These are phyloP conservation scores for Golubevia sp. DNA, from an alignment of 1,284 basidiomycete genomes.

Conservation along the genomic window DNA sequence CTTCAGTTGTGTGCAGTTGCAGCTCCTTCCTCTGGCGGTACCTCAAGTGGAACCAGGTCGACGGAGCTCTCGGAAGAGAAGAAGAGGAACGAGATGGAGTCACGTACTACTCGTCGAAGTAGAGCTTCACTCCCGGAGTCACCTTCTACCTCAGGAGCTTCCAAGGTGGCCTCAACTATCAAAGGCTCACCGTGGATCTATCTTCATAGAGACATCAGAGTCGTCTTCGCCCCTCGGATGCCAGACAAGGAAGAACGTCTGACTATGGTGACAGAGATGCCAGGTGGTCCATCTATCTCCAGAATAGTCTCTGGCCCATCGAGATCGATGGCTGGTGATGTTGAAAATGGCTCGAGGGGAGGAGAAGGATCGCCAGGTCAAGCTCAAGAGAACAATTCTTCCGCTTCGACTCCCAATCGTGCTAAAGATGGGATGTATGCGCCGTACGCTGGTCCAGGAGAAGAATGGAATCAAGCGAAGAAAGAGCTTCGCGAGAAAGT, in stretches of 20 bases:
- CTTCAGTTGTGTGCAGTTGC: constrained; percentile 25
- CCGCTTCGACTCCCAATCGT: too few relatives aligned
- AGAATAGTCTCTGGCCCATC: not conserved
- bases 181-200: constrained; percentile 21
- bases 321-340: not conserved
- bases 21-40: not conserved
- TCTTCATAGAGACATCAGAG: constrained; percentile 39
- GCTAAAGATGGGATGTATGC: constrained; percentile 21
- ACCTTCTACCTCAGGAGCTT: too few relatives aligned
- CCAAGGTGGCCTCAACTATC: too few relatives aligned
- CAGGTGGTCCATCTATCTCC: constrained; percentile 8
- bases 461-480: constrained; percentile 27
- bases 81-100: not conserved
- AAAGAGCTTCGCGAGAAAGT: constrained; percentile 8
- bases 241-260: constrained; percentile 35
- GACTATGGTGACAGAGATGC: constrained; percentile 31
- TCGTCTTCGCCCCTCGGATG: constrained; percentile 39
- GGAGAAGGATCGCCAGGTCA: too few relatives aligned
- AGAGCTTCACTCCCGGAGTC: too few relatives aligned
- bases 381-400: too few relatives aligned
- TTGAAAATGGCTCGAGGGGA: not conserved
- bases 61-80: not conserved
- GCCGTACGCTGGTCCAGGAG: constrained; percentile 29
- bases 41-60: too few relatives aligned
- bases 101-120: not conserved